Conservation (phyloP, 1,139 yeast species). For the Sugiyamaella xylanicola region DNA sequence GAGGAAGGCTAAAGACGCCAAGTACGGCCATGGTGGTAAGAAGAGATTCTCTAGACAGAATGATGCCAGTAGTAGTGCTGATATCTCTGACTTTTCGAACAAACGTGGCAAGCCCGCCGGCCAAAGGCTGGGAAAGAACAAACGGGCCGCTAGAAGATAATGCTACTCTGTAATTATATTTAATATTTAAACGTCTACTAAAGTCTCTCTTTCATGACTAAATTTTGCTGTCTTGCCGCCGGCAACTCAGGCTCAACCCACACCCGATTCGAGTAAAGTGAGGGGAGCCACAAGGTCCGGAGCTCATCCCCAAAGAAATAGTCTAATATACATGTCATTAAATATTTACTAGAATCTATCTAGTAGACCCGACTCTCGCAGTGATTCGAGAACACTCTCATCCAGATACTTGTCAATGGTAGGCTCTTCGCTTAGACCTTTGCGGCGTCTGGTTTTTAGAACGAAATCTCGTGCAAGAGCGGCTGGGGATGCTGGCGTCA, state of each 20-base stretch:
- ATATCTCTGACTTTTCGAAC: constrained; percentile 62
- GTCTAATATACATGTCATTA: constrained; percentile 4
- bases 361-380: constrained; percentile 53
- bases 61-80: constrained; percentile 73
- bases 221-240: too few species aligned
- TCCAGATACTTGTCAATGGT: constrained; percentile 71
- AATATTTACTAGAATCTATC: constrained; percentile 22
- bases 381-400: constrained; percentile 54
- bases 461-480: constrained; percentile 87
- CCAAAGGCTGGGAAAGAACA: constrained; percentile 76
- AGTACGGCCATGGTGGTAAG: constrained; percentile 73
- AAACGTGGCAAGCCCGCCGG: constrained; percentile 45
- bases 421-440: constrained; percentile 77
- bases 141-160: constrained; percentile 42
- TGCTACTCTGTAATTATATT: constrained; percentile 8
- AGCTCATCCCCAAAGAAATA: background rate
- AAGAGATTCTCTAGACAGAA: constrained; percentile 73
- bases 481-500: constrained; percentile 70
- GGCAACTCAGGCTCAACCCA: too few species aligned
- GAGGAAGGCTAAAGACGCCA: constrained; percentile 67
- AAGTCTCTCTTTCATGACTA: too few species aligned
- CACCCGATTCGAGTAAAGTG: too few species aligned
- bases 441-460: constrained; percentile 82
- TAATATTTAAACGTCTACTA: background rate
- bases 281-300: background rate